Percentiles rank a stretch among this genome's conserved stretches.
Conservation (phyloP, 1,139 yeast species). For the Blastobotrys indianensis region DNA sequence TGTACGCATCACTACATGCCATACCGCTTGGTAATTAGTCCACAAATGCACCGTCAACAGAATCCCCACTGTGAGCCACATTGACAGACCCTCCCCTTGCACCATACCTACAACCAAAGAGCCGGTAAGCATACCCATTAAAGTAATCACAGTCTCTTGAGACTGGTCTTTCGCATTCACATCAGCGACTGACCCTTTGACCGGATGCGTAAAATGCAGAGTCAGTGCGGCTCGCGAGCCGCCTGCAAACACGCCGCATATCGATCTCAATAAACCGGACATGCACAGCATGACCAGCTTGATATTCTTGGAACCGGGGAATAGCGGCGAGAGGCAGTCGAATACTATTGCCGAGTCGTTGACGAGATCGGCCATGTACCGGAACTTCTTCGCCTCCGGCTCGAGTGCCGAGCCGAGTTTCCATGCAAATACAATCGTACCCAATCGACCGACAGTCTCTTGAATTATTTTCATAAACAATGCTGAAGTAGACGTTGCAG, state of each 20-base stretch:
- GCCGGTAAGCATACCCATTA: constrained; percentile 37
- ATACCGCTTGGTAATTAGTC: constrained; percentile 36
- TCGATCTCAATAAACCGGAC: constrained; percentile 33
- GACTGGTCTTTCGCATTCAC: constrained; percentile 38
- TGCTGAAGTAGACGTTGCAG: constrained; percentile 37
- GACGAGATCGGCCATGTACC: constrained; percentile 36
- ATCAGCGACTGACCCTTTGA: constrained; percentile 33
- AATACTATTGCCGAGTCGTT: constrained; percentile 35
- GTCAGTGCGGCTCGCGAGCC: constrained; percentile 38
- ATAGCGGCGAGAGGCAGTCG: constrained; percentile 34
- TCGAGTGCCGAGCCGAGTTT: constrained; percentile 33
- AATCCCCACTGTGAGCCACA: constrained; percentile 29
- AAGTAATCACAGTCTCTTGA: constrained; percentile 36
- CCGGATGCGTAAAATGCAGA: constrained; percentile 35
- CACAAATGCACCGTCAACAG: constrained; percentile 31
- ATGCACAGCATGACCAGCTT: constrained; percentile 30
- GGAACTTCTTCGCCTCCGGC: constrained; percentile 36
- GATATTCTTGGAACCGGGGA: constrained; percentile 24
- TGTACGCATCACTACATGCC: constrained; percentile 30
- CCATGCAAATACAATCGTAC: constrained; percentile 38
- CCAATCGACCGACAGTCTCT: constrained; percentile 36
- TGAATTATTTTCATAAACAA: constrained; percentile 35
- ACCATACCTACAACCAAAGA: constrained; percentile 32
- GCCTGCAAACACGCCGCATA: constrained; percentile 38
- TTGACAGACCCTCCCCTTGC: constrained; percentile 28